Base-by-base conservation (phyloP, 371 early-diverging fungal species). In the Mortierella sp. region DNA sequence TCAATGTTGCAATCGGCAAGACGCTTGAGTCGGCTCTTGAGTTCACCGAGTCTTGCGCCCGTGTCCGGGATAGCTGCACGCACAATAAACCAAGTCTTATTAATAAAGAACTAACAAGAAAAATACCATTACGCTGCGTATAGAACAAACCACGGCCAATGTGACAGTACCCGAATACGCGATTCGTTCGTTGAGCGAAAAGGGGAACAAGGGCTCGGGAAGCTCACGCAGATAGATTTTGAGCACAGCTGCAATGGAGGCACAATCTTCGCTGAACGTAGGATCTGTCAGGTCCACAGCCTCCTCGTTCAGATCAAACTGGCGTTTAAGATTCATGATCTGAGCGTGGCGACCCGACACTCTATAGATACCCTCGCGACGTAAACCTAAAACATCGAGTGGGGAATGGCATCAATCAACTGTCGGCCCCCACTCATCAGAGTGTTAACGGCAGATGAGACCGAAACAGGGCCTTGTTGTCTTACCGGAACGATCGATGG, bases 351-450 rank as follows among this genome's bases (percentile, higher is more conserved):
- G 80, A n/a, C 90, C 92, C 2, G 88, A 85, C 2, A 91, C 78
- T n/a, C 92, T 79, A 62, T 91, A 91, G 44, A 91, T 86, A 17
- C 92, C 92, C 70, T 91, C 92, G 31, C 84, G 84, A 46, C 87
- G 82, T 8, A 89, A 68, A 8, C 89, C 89, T 67, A 34, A 23
- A 26, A 21, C 15, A 37, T 15, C 21, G n/a, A 17, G 14, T 28
- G 23, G 39, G 21, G 0, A 39, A 30, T 23, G 11, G 31, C 37
- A 21, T 1, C 21, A 26, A 37, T 9, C n/a, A n/a, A n/a, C n/a
- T n/a, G n/a, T n/a, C n/a, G n/a, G n/a, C n/a, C n/a, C n/a, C n/a
- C n/a, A n/a, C n/a, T n/a, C n/a, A n/a, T n/a, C n/a, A n/a, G n/a
- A n/a, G n/a, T n/a, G n/a, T n/a, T n/a, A n/a, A n/a, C n/a, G n/a